Evolutionary conservation across 345 rosid genomes (phyloP).

Genomic region (Adansonia digitata): DNA sequence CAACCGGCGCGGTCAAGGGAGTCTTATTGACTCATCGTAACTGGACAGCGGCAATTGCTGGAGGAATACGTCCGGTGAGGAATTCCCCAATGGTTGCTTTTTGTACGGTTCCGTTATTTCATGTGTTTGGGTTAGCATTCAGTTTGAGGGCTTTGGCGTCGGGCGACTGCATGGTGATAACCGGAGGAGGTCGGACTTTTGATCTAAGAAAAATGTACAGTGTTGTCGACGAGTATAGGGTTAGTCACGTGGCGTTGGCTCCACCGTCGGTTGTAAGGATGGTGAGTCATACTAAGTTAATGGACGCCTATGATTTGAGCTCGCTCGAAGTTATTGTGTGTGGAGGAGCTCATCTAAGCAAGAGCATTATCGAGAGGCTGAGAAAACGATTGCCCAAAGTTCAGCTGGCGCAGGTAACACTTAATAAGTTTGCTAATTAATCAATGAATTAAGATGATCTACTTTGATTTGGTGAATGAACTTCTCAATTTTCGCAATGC

Average conservation of each 20-base stretch:
- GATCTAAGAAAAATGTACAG: conserved; percentile 22
- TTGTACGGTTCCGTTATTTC: conserved; percentile 52
- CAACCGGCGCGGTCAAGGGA: conserved; percentile 52
- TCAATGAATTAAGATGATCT: neutral
- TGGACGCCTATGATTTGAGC: conserved; percentile 37
- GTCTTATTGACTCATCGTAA: conserved; percentile 49
- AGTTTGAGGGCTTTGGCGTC: conserved; percentile 28
- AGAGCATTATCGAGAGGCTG: conserved; percentile 25
- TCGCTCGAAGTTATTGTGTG: conserved; percentile 43
- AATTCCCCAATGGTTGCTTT: conserved; percentile 21
- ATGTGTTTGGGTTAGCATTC: conserved; percentile 40
- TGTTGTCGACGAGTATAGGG: conserved; percentile 27
- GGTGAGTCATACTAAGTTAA: conserved; percentile 18
- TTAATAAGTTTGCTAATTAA: neutral
- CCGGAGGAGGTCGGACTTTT: conserved; percentile 21
- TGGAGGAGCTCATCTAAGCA: conserved; percentile 43
- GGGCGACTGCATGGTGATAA: conserved; percentile 40
- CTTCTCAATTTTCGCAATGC: neutral
- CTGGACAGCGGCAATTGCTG: conserved; percentile 26
- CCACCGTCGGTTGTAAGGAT: conserved; percentile 43
- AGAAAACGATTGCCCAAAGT: conserved; percentile 30
- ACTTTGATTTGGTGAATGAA: neutral
- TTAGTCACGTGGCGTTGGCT: conserved; percentile 42
- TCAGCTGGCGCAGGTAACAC: conserved; percentile 31
- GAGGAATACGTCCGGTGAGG: conserved; percentile 21